phyloP scores from a whole-genome alignment of 2,329 filamentous ascomycete genomes.

The Karstenula rhodostoma region DNA sequence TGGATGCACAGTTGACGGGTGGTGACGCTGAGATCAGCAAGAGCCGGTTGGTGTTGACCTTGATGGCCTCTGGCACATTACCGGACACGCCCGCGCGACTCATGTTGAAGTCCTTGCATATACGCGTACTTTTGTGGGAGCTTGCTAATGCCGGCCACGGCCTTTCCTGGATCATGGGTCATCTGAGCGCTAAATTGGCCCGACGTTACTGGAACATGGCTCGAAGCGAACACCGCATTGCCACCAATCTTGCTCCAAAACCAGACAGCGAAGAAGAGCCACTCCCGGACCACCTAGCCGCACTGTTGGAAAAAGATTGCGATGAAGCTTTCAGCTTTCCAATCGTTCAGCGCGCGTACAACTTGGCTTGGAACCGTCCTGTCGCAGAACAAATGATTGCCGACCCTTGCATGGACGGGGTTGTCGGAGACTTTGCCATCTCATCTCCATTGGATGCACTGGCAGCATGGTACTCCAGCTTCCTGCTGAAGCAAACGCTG shows the following conservation, averaged over 20 bases:
- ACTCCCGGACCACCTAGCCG: constrained; percentile 78
- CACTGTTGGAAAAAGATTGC: constrained; percentile 79
- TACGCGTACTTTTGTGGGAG: constrained; percentile 88
- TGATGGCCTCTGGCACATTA: constrained; percentile 87
- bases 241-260: constrained; percentile 45
- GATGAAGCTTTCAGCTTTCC: constrained; percentile 80
- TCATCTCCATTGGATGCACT: constrained; percentile 88
- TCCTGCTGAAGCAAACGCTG: constrained; percentile 74
- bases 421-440: constrained; percentile 85
- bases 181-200: constrained; percentile 76
- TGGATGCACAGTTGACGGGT: constrained; percentile 91
- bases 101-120: constrained; percentile 92
- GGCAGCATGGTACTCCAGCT: constrained; percentile 88
- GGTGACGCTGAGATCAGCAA: constrained; percentile 90
- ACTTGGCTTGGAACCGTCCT: constrained; percentile 85
- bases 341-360: constrained; percentile 85
- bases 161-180: constrained; percentile 70
- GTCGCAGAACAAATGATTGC: constrained; percentile 72
- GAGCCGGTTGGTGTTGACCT: constrained; percentile 82
- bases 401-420: constrained; percentile 79
- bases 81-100: constrained; percentile 82
- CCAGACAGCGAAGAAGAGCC: constrained; percentile 66
- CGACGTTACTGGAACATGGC: constrained; percentile 83
- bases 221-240: constrained; percentile 65
- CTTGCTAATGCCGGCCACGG: constrained; percentile 71